phyloP scores from a whole-genome alignment of 495 filamentous ascomycete species.

The Lindgomyces ingoldianus region DNA sequence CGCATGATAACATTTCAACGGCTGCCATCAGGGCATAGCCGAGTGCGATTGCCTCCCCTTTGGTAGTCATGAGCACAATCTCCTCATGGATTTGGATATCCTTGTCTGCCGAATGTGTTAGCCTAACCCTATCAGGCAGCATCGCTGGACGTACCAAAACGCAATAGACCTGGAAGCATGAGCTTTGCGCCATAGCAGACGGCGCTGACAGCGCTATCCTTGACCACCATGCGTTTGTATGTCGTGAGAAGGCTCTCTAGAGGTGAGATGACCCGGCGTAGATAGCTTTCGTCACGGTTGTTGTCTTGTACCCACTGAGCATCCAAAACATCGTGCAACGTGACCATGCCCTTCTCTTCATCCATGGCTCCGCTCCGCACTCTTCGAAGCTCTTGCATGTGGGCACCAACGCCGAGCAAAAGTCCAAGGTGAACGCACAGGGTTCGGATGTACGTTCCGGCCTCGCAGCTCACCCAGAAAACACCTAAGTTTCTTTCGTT shows the following conservation, averaged over 20 bases:
- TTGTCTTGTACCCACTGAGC: conserved; percentile 94
- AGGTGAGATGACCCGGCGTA: conserved; percentile 84
- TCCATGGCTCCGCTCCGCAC: conserved; percentile 94
- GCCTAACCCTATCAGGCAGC: background rate
- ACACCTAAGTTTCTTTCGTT: conserved; percentile 97
- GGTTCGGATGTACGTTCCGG: conserved; percentile 97
- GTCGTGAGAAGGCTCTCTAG: conserved; percentile 86
- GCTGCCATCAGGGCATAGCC: conserved; percentile 96
- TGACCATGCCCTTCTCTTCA: conserved; percentile 83
- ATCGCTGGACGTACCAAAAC: conserved; percentile 67
- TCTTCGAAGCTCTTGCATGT: conserved; percentile 97
- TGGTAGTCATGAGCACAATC: conserved; percentile 95
- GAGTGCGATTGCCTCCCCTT: conserved; percentile 95
- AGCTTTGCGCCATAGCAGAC: conserved; percentile 98
- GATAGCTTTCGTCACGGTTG: conserved; percentile 80
- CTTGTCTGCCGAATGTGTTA: conserved; percentile 56
- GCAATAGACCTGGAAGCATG: conserved; percentile 91
- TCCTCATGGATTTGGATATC: conserved; percentile 88
- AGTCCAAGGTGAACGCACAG: conserved; percentile 95
- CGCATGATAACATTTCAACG: conserved; percentile 84
- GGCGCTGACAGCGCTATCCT: conserved; percentile 93
- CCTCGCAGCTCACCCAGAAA: conserved; percentile 99
- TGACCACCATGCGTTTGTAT: conserved; percentile 95
- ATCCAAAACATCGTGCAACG: conserved; percentile 92
- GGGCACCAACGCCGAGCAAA: conserved; percentile 87